A percentile compares a stretch with the other conserved stretches of the same genome.
Evolutionary conservation across 768 basidiomycete species (phyloP).

Genomic region (Dentipellis fragilis): DNA sequence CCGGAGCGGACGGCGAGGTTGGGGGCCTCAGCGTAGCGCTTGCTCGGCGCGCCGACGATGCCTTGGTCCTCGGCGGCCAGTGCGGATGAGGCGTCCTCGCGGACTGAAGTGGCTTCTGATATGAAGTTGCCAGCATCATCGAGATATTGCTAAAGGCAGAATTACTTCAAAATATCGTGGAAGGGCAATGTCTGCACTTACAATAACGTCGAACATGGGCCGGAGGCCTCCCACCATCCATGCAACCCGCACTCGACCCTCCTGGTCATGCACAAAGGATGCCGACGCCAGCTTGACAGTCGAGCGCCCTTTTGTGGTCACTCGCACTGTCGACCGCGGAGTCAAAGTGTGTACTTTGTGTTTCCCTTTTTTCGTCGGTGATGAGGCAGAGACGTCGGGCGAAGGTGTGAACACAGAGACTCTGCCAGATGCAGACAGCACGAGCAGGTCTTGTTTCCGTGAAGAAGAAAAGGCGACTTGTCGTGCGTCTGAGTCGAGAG

Average conservation of each 20-base stretch:
- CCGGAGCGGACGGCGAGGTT: constrained; percentile 60
- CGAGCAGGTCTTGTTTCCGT: constrained; percentile 33
- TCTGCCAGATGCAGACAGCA: constrained; percentile 50
- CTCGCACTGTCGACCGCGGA: constrained; percentile 39
- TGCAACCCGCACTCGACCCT: constrained; percentile 39
- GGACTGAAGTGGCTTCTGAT: constrained; percentile 31
- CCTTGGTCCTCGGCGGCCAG: constrained; percentile 14
- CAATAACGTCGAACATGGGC: constrained; percentile 51
- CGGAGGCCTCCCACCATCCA: constrained; percentile 44
- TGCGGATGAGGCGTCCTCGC: constrained; percentile 25
- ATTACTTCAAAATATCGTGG: constrained; percentile 1
- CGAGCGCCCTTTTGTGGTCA: constrained; percentile 28
- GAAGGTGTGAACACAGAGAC: constrained; percentile 49
- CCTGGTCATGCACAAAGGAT: constrained; percentile 31
- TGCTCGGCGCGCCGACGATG: constrained; percentile 35
- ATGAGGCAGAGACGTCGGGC: constrained; percentile 28
- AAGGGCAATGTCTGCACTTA: constrained; percentile 25
- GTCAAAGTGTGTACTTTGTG: constrained; percentile 40
- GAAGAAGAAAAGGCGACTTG: constrained; percentile 23
- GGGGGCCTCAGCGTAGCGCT: constrained; percentile 60
- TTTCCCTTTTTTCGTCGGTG: constrained; percentile 29
- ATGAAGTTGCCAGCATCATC: constrained; percentile 46
- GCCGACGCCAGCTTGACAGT: constrained; percentile 34
- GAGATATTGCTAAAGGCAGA: constrained; percentile 37
- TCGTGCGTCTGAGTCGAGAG: constrained; percentile 56